Evolutionary conservation across 306 rosid species (phyloP).

Genomic region (Parietaria judaica): DNA sequence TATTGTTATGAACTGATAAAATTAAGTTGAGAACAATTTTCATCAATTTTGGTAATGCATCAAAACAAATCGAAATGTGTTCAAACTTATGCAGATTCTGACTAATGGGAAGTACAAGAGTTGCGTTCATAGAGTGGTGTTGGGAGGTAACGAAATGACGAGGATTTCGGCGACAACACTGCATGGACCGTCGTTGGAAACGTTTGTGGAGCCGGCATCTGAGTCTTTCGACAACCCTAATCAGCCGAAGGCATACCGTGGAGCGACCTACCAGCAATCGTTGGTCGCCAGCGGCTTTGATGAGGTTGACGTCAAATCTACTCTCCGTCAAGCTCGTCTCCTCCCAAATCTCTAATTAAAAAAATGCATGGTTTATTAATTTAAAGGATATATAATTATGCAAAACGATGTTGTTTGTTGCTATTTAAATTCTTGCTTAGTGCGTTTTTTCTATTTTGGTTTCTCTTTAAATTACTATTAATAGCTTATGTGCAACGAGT

Average conservation of each 20-base stretch:
- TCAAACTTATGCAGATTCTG: constrained; percentile 23
- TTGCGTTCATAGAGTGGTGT: constrained; percentile 47
- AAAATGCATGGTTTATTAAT: too few species aligned
- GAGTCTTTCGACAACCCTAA: constrained; percentile 33
- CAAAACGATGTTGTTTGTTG: too few species aligned
- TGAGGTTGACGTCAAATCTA: constrained; percentile 24
- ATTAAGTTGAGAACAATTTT: too few species aligned
- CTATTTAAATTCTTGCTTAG: neutral
- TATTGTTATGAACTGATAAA: too few species aligned
- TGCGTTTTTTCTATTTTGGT: neutral
- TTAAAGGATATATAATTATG: too few species aligned
- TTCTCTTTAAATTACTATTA: neutral
- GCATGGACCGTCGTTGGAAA: constrained; percentile 49
- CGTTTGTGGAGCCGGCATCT: constrained; percentile 24
- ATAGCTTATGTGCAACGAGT: neutral
- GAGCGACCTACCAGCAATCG: constrained; percentile 39
- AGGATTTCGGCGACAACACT: constrained; percentile 41
- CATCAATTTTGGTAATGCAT: too few species aligned
- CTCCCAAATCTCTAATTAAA: too few species aligned
- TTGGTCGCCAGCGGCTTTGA: constrained; percentile 34
- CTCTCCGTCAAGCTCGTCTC: constrained; percentile 13
- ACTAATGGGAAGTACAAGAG: constrained; percentile 56
- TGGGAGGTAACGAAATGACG: constrained; percentile 33
- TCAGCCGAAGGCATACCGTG: constrained; percentile 28
- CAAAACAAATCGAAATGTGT: too few species aligned